Percentiles rank a stretch among this genome's conserved stretches.
These are phyloP conservation scores for Lactarius trivialis DNA, from an alignment of 768 basidiomycete species.

Conservation along the genomic window DNA sequence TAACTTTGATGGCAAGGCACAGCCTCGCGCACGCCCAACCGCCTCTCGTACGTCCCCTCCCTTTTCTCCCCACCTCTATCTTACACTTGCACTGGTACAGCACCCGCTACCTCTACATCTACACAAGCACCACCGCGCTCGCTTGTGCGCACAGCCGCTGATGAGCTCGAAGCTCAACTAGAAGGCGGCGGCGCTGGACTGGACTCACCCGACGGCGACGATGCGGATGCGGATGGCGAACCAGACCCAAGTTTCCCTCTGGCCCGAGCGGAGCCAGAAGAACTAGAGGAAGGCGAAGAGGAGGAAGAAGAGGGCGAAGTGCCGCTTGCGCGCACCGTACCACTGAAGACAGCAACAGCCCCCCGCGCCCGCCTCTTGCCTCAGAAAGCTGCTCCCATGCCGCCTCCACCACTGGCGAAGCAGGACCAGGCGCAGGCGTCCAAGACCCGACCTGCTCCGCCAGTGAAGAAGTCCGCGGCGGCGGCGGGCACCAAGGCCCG, in stretches of 20 bases:
- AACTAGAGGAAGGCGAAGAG: conserved; percentile 3
- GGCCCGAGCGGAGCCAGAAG: neutral
- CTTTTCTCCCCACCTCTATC: neutral
- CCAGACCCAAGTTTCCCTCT: conserved; percentile 26
- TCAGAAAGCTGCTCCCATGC: neutral
- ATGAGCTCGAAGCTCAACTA: conserved; percentile 27
- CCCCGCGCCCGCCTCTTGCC: conserved; percentile 3
- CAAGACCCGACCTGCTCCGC: conserved; percentile 3
- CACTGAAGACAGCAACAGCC: neutral
- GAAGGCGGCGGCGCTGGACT: conserved; percentile 17
- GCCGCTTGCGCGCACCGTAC: conserved; percentile 7
- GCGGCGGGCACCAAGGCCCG: conserved; percentile 20
- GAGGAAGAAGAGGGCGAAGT: conserved; percentile 16
- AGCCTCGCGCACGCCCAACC: conserved; percentile 12
- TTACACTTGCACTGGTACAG: neutral
- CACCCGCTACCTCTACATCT: neutral
- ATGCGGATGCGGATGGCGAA: conserved; percentile 28
- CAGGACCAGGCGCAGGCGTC: neutral
- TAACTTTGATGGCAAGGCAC: conserved; percentile 7
- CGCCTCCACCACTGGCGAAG: neutral
- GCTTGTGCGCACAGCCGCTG: conserved; percentile 15
- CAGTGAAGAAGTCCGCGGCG: conserved; percentile 19
- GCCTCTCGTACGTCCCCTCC: conserved; percentile 17
- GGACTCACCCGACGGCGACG: conserved; percentile 27
- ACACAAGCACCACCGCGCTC: conserved; percentile 10